Evolutionary conservation across 441 rosid genomes (phyloP).

Genomic region (Sinapis alba): DNA sequence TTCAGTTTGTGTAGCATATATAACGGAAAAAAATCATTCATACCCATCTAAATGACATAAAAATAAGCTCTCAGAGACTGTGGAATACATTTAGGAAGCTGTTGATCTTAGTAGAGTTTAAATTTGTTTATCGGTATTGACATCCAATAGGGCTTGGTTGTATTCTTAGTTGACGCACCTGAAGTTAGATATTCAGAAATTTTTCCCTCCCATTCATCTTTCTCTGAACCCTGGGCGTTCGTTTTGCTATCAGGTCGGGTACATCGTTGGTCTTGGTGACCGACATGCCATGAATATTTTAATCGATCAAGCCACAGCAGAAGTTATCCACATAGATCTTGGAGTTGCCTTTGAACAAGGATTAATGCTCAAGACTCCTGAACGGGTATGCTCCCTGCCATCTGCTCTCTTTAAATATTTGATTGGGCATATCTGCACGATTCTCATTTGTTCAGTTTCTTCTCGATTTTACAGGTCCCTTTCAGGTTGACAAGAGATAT

Average conservation of each 20-base stretch:
- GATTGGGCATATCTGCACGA: constrained; percentile 10
- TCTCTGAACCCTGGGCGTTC: constrained; percentile 14
- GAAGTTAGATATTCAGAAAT: background rate
- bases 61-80: constrained; percentile 9
- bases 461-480: constrained; percentile 66
- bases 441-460: constrained; percentile 22
- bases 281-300: constrained; percentile 94
- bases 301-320: constrained; percentile 96
- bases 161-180: constrained; percentile 10
- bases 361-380: constrained; percentile 97
- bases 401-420: constrained; percentile 16
- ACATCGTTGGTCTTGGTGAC: constrained; percentile 98
- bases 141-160: background rate
- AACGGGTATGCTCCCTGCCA: constrained; percentile 59
- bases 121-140: background rate
- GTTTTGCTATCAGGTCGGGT: constrained; percentile 72
- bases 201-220: background rate
- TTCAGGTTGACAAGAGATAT: constrained; percentile 96
- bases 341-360: constrained; percentile 99
- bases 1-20: constrained; percentile 2
- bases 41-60: background rate
- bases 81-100: constrained; percentile 7
- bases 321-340: constrained; percentile 99
- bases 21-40: background rate
- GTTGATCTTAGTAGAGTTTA: background rate